Conservation (phyloP, 2,329 filamentous ascomycete genomes). For the Colletotrichum sp. region DNA sequence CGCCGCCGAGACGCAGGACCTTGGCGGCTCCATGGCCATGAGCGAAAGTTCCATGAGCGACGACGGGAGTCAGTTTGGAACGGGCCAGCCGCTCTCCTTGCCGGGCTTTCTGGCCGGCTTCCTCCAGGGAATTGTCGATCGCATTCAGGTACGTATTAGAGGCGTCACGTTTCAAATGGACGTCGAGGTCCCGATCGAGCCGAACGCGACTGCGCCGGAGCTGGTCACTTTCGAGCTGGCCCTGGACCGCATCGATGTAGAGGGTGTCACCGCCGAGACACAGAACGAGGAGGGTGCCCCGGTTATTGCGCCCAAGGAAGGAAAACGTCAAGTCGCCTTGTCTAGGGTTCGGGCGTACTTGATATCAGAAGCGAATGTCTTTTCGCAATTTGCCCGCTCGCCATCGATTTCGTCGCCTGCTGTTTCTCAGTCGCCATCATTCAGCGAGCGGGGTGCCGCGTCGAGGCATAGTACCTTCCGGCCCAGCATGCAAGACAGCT, state of each 20-base stretch:
- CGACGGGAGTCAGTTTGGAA: constrained; percentile 67
- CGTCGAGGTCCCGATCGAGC: constrained; percentile 58
- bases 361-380: constrained; percentile 71
- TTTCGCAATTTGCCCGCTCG: constrained; percentile 63
- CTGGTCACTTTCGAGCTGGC: constrained; percentile 68
- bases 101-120: constrained; percentile 75
- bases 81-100: constrained; percentile 71
- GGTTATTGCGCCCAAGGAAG: constrained; percentile 56
- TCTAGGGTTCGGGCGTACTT: constrained; percentile 67
- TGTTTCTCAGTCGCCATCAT: constrained; percentile 49
- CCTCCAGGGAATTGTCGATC: constrained; percentile 75
- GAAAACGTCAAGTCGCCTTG: constrained; percentile 70
- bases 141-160: constrained; percentile 69
- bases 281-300: constrained; percentile 34
- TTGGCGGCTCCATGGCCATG: constrained; percentile 64
- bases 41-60: constrained; percentile 67
- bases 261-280: constrained; percentile 62
- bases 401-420: constrained; percentile 58
- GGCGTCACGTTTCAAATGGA: constrained; percentile 72
- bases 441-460: constrained; percentile 30
- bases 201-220: constrained; percentile 51
- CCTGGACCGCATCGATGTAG: constrained; percentile 68
- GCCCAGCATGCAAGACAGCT: constrained; percentile 21
- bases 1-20: constrained; percentile 64
- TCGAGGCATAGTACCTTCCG: constrained; percentile 26